Percentiles rank a stretch among this genome's conserved stretches.
These are phyloP conservation scores for Candida boleticola DNA, from an alignment of 805 yeast species.

Conservation along the genomic window DNA sequence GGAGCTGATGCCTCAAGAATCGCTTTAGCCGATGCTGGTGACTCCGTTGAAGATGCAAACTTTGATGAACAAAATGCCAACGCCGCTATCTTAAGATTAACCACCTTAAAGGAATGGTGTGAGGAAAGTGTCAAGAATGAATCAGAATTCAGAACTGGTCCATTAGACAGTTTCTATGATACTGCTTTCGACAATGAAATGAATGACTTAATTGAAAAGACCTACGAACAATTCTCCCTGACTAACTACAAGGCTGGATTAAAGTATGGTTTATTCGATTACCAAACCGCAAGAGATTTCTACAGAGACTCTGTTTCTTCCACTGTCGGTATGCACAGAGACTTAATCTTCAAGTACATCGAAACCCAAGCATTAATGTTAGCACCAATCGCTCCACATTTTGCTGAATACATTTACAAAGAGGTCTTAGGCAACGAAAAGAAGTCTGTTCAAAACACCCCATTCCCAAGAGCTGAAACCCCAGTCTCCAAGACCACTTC, in stretches of 20 bases:
- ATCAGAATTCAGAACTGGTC: constrained; percentile 49
- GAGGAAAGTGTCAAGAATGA: constrained; percentile 64
- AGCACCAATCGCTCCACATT: constrained; percentile 95
- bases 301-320: constrained; percentile 77
- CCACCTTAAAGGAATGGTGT: constrained; percentile 92
- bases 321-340: constrained; percentile 70
- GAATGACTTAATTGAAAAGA: constrained; percentile 73
- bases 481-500: constrained; percentile 60
- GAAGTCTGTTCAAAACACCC: constrained; percentile 67
- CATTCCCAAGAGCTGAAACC: constrained; percentile 74
- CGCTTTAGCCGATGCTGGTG: constrained; percentile 98
- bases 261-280: constrained; percentile 88
- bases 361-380: constrained; percentile 82
- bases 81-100: constrained; percentile 93
- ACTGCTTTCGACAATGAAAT: constrained; percentile 90
- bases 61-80: constrained; percentile 95
- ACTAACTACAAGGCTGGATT: constrained; percentile 87
- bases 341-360: constrained; percentile 75
- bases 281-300: constrained; percentile 93
- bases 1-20: constrained; percentile 98
- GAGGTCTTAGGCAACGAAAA: constrained; percentile 72
- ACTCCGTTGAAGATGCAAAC: constrained; percentile 95
- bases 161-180: constrained; percentile 68
- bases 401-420: constrained; percentile 84
- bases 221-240: constrained; percentile 64